These are phyloP conservation scores for Microdochium bolleyi DNA, from an alignment of 2,329 filamentous ascomycete species.

Conservation along the genomic window DNA sequence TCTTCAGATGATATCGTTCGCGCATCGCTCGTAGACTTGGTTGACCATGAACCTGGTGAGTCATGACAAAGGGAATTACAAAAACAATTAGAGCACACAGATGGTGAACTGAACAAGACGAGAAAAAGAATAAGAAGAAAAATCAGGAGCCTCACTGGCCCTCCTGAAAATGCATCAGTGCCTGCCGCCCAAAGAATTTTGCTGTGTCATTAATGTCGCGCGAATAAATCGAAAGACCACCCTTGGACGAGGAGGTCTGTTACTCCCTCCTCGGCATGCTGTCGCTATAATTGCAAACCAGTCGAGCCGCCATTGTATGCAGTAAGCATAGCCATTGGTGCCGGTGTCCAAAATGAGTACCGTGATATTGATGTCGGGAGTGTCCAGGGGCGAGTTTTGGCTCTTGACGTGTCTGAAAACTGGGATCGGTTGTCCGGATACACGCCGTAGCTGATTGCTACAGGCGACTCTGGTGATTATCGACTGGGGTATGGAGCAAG, in stretches of 20 bases:
- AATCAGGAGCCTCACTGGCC: neutral
- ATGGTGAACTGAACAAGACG: neutral
- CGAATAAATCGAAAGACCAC: neutral
- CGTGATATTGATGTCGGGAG: neutral
- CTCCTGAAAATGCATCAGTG: neutral
- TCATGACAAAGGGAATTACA: no score
- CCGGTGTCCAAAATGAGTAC: neutral
- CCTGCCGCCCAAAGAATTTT: neutral
- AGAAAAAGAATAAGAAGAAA: neutral
- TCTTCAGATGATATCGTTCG: no score
- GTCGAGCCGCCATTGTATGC: neutral
- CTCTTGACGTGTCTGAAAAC: no score
- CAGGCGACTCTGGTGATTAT: neutral
- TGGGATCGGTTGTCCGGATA: no score
- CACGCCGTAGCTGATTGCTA: no score
- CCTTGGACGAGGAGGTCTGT: no score
- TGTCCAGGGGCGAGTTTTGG: no score
- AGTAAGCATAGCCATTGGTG: no score
- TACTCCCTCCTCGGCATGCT: neutral
- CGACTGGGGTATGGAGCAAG: neutral
- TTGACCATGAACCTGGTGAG: no score
- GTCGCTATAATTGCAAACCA: neutral
- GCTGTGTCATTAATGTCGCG: neutral
- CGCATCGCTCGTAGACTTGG: no score
- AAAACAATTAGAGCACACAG: neutral